Evolutionary conservation across 2,329 filamentous ascomycete genomes (phyloP), one percentile per base, ranked within the genome.

Genomic region (Byssoonygena ceratinophila): DNA sequence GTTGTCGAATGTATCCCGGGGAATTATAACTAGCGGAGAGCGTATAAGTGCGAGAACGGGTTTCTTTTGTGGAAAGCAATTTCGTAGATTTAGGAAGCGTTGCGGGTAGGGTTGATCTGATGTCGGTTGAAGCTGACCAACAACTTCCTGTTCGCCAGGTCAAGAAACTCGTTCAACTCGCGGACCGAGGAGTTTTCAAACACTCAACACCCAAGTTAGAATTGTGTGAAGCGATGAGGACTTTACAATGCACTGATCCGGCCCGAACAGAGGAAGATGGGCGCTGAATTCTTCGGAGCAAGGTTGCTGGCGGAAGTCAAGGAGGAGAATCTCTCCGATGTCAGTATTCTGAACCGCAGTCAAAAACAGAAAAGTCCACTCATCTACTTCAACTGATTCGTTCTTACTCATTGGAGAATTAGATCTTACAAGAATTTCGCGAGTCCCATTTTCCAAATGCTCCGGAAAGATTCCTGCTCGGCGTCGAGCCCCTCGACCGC

Each of bases 221-320:
- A 29, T 4, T 29, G 5, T 29, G 4, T 29, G 40, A 37, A 18
- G 36, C 14, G 22, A 51, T 36, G 37, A 41, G 11, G 25, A 3
- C 23, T 27, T 32, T 51, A 22, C n/a, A 20, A 31, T 11, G 34
- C n/a, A n/a, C 23, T 23, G 9, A 20, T 27, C 25, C 9, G n/a
- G 22, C 3, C 2, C 3, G 22, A 6, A 11, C 23, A 37, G 23
- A 31, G 14, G 46, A 53, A 43, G 36, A 56, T 56, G 54, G 43
- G 41, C 39, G 54, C 55, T 47, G 45, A 52, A 37, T 29, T 14
- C 7, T 68, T 80, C 57, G 80, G 80, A 41, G 73, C 71, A 61
- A 74, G 68, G 60, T 67, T 82, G 63, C 66, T 82, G 53, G 67
- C 61, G 44, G 74, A 77, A 59, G 69, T 78, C 51, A 67, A 73